Base-by-base conservation (phyloP, 805 yeast genomes). In the Pichia heedii region DNA sequence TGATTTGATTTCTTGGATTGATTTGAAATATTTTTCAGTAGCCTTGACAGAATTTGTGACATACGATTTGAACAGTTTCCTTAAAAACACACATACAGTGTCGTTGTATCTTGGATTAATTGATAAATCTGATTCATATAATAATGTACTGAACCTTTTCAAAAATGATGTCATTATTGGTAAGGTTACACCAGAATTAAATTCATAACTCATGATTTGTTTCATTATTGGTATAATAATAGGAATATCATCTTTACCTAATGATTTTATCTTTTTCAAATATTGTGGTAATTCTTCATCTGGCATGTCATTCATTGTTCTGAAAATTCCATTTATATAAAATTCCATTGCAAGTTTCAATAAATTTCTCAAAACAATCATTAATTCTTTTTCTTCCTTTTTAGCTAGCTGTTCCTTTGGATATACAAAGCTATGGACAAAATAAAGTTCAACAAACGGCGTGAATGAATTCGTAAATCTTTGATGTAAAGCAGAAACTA, bases 401-500 rank as follows among this genome's bases (percentile, higher is more conserved):
- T 65, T 63, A 5, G 58, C 52, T 13, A 58, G 55, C 9, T 47
- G 40, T 18, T 53, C 54, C 20, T 50, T 41, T 12, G 69, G 71
- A 34, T 55, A 62, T 7, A 65, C 56, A 21, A 77, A 57, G n/a
- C 65, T 65, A 20, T 63, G 58, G 3, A 70, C 60, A 44, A 75
- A 67, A 50, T 67, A 60, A 6, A 66, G 58, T 45, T 74, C 60
- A 29, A 79, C 54, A 11, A 48, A 55, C 1, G 76, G 73, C 0
- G 89, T 73, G 57, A 84, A 82, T 3, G 60, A 50, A 0, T 49
- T 41, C 2, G 66, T 54, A 55, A 88, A 87, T 43, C 96, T 67
- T 60, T 84, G 95, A 62, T 87, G 95, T 18, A 88, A 62, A 0
- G 79, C 80, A 33, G 86, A 75, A 0, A 81, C 69, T 1, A 87